phyloP scores from a whole-genome alignment of 164 flowering plant genomes.

The Houttuynia cordata region DNA sequence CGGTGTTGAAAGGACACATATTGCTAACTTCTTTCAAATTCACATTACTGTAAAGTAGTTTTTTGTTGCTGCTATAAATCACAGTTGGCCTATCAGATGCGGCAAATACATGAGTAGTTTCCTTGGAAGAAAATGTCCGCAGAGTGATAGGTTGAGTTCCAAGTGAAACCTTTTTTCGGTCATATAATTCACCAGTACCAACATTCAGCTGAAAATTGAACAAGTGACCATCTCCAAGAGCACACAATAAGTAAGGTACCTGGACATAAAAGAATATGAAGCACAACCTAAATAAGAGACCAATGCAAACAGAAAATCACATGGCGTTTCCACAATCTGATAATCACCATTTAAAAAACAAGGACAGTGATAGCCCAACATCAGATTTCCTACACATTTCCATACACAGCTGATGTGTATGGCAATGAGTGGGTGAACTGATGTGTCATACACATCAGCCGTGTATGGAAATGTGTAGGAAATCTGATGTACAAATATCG shows the following conservation, averaged over 20 bases:
- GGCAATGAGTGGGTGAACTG: too few relatives aligned
- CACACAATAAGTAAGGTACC: constrained; percentile 92
- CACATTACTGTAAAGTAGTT: constrained; percentile 91
- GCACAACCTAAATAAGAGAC: background rate
- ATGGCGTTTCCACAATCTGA: background rate
- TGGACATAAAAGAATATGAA: constrained; percentile 17
- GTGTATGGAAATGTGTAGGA: too few relatives aligned
- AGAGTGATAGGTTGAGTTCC: constrained; percentile 96
- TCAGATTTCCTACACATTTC: too few relatives aligned
- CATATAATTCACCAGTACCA: constrained; percentile 61
- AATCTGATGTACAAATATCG: too few relatives aligned
- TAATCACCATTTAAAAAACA: background rate
- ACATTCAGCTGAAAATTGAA: constrained; percentile 65
- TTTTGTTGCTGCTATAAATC: constrained; percentile 94
- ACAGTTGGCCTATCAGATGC: constrained; percentile 98
- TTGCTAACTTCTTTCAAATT: constrained; percentile 94
- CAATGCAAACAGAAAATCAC: background rate
- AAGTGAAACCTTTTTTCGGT: constrained; percentile 87
- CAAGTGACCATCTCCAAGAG: constrained; percentile 96
- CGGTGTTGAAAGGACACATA: constrained; percentile 98
- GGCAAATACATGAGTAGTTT: constrained; percentile 87
- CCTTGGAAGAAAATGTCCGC: constrained; percentile 91
- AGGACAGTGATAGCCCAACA: too few relatives aligned
- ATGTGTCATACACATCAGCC: too few relatives aligned
- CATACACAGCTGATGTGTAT: too few relatives aligned